Evolutionary conservation across 257 asterid genomes (phyloP).

Genomic region (Echites panduratus): DNA sequence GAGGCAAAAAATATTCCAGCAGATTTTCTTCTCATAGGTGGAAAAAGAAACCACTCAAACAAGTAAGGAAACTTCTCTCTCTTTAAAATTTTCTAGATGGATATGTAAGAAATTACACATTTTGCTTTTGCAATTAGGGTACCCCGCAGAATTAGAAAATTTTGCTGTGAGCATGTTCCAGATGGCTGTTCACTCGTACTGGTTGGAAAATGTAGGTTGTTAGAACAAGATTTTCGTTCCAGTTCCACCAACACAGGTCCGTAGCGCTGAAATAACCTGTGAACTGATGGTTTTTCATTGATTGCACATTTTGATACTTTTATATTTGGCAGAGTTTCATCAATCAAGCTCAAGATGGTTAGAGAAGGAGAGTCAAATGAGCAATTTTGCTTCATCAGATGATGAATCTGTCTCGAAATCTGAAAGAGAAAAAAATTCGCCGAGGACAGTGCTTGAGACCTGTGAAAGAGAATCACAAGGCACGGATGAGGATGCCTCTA

Average conservation of each 20-base stretch:
- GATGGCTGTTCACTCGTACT: slow-evolving; percentile 54
- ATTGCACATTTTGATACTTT: not conserved
- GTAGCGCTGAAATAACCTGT: not conserved
- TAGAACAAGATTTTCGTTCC: slow-evolving; percentile 20
- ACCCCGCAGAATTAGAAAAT: slow-evolving; percentile 31
- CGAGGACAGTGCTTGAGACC: slow-evolving; percentile 49
- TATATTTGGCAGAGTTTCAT: slow-evolving; percentile 30
- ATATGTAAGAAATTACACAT: not conserved
- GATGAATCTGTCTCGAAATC: slow-evolving; percentile 23
- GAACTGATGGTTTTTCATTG: not conserved
- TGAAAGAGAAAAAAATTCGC: slow-evolving; percentile 41
- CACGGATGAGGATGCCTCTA: slow-evolving; percentile 41
- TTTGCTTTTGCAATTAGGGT: slow-evolving; percentile 30
- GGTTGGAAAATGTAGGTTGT: slow-evolving; percentile 23
- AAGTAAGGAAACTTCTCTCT: slow-evolving; percentile 35
- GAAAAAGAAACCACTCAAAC: slow-evolving; percentile 29
- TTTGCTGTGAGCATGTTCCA: slow-evolving; percentile 54
- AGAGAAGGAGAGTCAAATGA: slow-evolving; percentile 31
- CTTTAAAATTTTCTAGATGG: slow-evolving; percentile 10
- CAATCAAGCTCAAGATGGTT: slow-evolving; percentile 40
- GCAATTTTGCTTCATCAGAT: slow-evolving; percentile 45
- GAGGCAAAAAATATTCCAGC: slow-evolving; percentile 55
- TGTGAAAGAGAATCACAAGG: slow-evolving; percentile 44
- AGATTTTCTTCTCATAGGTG: slow-evolving; percentile 58
- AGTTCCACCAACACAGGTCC: slow-evolving; percentile 33